Base-by-base conservation (phyloP, 2,329 filamentous ascomycete species). In the Colletotrichum neosansevieriae region DNA sequence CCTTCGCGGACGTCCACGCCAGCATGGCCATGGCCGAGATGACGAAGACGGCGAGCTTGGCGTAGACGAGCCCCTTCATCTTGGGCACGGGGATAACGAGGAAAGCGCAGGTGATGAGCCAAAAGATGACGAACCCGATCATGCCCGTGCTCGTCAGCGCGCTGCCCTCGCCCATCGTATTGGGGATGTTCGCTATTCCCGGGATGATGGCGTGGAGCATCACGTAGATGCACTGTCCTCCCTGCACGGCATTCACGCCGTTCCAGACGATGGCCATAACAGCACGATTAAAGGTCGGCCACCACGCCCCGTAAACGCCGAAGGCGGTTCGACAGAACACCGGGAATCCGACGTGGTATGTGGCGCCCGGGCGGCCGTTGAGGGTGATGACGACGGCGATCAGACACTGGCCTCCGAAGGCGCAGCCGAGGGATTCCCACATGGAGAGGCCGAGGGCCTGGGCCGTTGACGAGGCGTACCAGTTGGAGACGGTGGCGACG, bases 1-100 rank as follows among this genome's bases (percentile, higher is more conserved):
- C 94, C 32, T 92, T 88, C 36, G 93, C 89, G n/a, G 97, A 85
- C 1, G 93, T 88, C 80, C 80, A 82, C 7, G 64, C 73, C 4
- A 78, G 70, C 79, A 82, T 81, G 2, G 79, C 77, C 29, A 80
- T 72, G 3, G 79, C 77, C 6, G 77, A 79, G 29, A 76, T 70
- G 44, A 79, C 68, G 66, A 79, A 82, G 34, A 82, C 78, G 4
- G 73, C 72, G 4, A 83, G 73, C 72, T 71, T 73, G 38, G 54
- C 70, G 45, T 71, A 63, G n/a, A 69, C 68, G 11, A 71, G 59
- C 3, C 60, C 63, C 3, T 66, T 65, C 71, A 71, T 74, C 58
- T 64, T 70, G 19, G 71, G 71, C 3, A 69, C 76, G 1, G 78
- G 79, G 36, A 81, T 76, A 6, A 79, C 69, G 1, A 82, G 73